Conservation (phyloP, 805 yeast genomes). For the Jamesozyma rosinii region DNA sequence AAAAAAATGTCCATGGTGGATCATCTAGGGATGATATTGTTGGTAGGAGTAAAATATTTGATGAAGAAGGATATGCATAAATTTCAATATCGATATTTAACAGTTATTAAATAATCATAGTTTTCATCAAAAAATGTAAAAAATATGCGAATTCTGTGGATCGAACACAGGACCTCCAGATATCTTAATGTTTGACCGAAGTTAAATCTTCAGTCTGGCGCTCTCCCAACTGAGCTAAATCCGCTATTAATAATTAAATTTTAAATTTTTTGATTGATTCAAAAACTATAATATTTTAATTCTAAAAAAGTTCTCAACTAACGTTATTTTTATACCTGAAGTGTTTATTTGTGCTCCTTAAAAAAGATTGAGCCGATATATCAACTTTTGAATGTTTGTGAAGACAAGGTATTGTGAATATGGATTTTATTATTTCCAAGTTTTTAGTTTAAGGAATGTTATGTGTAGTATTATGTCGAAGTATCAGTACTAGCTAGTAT, state of each 20-base stretch:
- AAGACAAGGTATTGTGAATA: too few relatives aligned
- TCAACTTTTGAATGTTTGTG: too few relatives aligned
- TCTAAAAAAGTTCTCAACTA: too few relatives aligned
- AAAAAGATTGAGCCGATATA: too few relatives aligned
- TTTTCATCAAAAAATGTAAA: conserved; percentile 6
- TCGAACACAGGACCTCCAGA: conserved; percentile 83
- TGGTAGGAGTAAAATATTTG: conserved; percentile 13
- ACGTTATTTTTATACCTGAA: too few relatives aligned
- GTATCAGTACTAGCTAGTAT: too few relatives aligned
- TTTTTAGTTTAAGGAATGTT: too few relatives aligned
- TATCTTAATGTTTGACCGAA: conserved; percentile 11
- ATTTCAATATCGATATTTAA: not conserved
- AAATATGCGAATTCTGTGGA: conserved; percentile 60
- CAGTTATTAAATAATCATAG: not conserved
- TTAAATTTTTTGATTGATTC: not conserved
- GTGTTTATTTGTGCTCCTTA: too few relatives aligned
- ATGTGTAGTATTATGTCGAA: too few relatives aligned
- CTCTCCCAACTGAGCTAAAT: conserved; percentile 39
- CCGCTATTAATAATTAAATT: too few relatives aligned
- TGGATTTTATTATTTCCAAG: too few relatives aligned
- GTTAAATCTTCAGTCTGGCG: conserved; percentile 34
- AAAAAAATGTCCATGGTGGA: not conserved
- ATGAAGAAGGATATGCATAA: conserved; percentile 6
- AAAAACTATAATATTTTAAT: too few relatives aligned
- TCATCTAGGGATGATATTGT: conserved; percentile 3